Base-by-base conservation (phyloP, 495 filamentous ascomycete genomes). In the Lasiosphaeria miniovina region DNA sequence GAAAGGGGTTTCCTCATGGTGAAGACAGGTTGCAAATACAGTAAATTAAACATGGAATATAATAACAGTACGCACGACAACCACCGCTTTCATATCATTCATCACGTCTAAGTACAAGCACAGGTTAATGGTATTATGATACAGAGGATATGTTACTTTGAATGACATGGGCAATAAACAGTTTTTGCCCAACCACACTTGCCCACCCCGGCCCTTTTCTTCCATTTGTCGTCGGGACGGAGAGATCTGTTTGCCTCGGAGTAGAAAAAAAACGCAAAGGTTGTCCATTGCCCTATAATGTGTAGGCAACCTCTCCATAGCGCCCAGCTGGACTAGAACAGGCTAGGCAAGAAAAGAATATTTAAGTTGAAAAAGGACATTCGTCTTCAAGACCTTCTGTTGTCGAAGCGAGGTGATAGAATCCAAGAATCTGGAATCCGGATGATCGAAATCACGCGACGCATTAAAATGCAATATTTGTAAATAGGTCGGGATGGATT, bases 91-190 rank as follows among this genome's bases (percentile, higher is more conserved):
- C 43, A 46, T 46, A 46, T 46, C 43, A 46, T 46, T 46, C 43
- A 46, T 46, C 43, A 46, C 7, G 3, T 46, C 43, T 46, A 46
- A 46, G 43, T 46, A 46, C 43, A 46, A 46, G 43, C 43, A 46
- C 43, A 46, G 43, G 43, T 5, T 46, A 46, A 24, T 46, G 15
- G 12, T 46, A 46, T 14, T 46, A 46, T 46, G 43, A 14, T 46
- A 46, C 43, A 46, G 15, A 11, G 15, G 24, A 24, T 24, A 24
- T 24, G 24, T 24, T 24, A 24, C 24, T 24, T 24, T 24, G 24
- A 24, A 24, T 24, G 24, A 24, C 24, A 24, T 2, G 24, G 24
- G 24, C 24, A 24, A 24, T 24, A 24, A 24, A 24, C 24, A 24
- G 24, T 24, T 24, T 24, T 24, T 24, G 24, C 24, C 24, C 24